phyloP scores from a whole-genome alignment of 2,329 filamentous ascomycete genomes.

The Parastagonospora avenae region DNA sequence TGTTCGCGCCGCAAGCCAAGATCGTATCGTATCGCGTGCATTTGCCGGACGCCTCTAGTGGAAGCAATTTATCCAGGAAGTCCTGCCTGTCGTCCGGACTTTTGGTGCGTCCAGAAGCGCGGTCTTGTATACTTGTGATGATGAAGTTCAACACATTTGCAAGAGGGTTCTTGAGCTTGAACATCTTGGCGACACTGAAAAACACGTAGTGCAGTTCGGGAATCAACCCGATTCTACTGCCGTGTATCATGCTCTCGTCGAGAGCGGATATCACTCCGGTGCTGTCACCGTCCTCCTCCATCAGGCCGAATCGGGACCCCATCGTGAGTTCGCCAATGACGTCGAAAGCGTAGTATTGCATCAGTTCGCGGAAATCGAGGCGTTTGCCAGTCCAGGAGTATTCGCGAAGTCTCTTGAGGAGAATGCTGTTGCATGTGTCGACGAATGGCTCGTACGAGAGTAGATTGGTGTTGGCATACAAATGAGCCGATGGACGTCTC shows the following conservation, averaged over 20 bases:
- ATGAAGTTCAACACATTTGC: constrained; percentile 1
- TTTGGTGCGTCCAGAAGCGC: constrained; percentile 8
- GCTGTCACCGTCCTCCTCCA: constrained; percentile 17
- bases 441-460: constrained; percentile 49
- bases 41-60: constrained; percentile 13
- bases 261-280: constrained; percentile 5
- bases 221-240: constrained; percentile 5
- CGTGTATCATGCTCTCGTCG: not conserved
- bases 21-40: constrained; percentile 6
- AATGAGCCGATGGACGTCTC: constrained; percentile 41
- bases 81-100: constrained; percentile 9
- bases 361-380: constrained; percentile 51
- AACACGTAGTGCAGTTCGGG: constrained; percentile 8
- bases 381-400: constrained; percentile 19
- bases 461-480: constrained; percentile 48
- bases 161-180: not conserved
- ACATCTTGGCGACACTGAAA: not conserved
- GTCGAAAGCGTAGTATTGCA: constrained; percentile 58
- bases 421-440: constrained; percentile 39
- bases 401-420: constrained; percentile 38
- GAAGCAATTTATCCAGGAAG: constrained; percentile 17
- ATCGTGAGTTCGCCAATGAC: constrained; percentile 60
- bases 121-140: constrained; percentile 1
- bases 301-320: constrained; percentile 24
- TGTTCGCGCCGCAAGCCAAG: constrained; percentile 29